A percentile compares a stretch with the other conserved stretches of the same genome.
phyloP scores from a whole-genome alignment of 768 basidiomycete species.

The Exsudoporus frostii region DNA sequence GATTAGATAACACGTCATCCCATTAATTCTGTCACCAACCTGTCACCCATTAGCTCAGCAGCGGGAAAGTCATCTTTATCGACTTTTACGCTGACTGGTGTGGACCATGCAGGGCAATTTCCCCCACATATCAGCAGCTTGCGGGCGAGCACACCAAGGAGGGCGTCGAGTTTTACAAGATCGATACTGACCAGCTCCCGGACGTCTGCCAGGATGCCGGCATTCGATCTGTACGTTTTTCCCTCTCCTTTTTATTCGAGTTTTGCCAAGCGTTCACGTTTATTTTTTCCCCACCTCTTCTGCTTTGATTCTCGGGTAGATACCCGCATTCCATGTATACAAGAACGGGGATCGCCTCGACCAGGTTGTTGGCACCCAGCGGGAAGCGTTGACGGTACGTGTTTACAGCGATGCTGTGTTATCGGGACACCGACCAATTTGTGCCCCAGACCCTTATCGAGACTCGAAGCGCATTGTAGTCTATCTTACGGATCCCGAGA shows the following conservation, averaged over 20 bases:
- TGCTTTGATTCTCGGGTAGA: conserved; percentile 2
- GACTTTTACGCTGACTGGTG: conserved; percentile 25
- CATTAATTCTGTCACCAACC: too few relatives aligned
- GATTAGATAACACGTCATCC: neutral
- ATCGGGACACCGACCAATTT: neutral
- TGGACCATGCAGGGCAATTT: conserved; percentile 15
- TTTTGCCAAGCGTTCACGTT: neutral
- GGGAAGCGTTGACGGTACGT: neutral
- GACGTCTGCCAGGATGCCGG: conserved; percentile 49
- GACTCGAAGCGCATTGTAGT: neutral
- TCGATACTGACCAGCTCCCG: conserved; percentile 58
- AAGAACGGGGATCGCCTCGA: neutral
- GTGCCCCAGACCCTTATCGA: neutral
- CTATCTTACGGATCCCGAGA: too few relatives aligned
- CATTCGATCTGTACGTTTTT: conserved; percentile 49
- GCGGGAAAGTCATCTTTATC: conserved; percentile 9
- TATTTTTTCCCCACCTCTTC: neutral
- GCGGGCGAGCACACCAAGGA: conserved; percentile 2
- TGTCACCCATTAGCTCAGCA: neutral
- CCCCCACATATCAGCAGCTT: conserved; percentile 10
- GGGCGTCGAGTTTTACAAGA: conserved; percentile 61
- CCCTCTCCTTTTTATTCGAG: neutral
- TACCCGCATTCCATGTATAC: conserved; percentile 19
- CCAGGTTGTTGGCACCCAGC: neutral
- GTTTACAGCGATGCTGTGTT: neutral